phyloP scores from a whole-genome alignment of 139 green algal genomes.

The Ettlia oleoabundans region DNA sequence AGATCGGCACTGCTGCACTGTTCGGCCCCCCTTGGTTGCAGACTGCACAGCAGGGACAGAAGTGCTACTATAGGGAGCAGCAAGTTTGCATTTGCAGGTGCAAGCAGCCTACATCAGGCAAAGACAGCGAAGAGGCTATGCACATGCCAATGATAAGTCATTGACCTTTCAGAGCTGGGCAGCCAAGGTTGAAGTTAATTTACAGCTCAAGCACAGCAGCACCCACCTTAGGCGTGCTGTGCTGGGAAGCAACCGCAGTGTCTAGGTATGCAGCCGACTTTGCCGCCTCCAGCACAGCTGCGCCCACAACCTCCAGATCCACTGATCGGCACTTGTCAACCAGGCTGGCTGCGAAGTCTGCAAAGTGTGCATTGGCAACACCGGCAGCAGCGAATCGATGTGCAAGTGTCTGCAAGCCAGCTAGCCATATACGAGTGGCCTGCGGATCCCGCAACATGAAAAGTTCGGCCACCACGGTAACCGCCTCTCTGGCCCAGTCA shows the following conservation, averaged over 20 bases:
- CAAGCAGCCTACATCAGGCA: too few relatives aligned
- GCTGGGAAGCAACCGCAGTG: conserved; percentile 8
- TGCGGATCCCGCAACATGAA: too few relatives aligned
- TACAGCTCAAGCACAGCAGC: background rate
- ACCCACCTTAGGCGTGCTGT: conserved; percentile 21
- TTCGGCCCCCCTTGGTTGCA: background rate
- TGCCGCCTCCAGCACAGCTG: conserved; percentile 26
- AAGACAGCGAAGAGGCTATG: too few relatives aligned
- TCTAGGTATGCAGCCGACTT: conserved; percentile 23
- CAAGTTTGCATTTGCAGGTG: too few relatives aligned
- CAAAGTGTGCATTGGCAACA: background rate
- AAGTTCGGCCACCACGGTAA: too few relatives aligned
- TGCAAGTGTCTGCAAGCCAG: background rate
- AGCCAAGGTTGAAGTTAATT: too few relatives aligned
- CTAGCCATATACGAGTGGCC: too few relatives aligned
- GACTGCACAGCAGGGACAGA: too few relatives aligned
- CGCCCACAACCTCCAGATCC: conserved; percentile 49
- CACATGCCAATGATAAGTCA: too few relatives aligned
- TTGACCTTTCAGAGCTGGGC: too few relatives aligned
- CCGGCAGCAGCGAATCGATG: background rate
- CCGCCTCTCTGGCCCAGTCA: too few relatives aligned
- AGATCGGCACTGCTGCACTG: conserved; percentile 24
- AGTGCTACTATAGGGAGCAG: too few relatives aligned
- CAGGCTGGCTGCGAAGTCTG: conserved; percentile 57
- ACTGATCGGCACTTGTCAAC: conserved; percentile 66